Evolutionary conservation across 1,284 basidiomycete species (phyloP), one percentile per base, ranked within the genome.

Genomic region (Porphyrellus sp.): DNA sequence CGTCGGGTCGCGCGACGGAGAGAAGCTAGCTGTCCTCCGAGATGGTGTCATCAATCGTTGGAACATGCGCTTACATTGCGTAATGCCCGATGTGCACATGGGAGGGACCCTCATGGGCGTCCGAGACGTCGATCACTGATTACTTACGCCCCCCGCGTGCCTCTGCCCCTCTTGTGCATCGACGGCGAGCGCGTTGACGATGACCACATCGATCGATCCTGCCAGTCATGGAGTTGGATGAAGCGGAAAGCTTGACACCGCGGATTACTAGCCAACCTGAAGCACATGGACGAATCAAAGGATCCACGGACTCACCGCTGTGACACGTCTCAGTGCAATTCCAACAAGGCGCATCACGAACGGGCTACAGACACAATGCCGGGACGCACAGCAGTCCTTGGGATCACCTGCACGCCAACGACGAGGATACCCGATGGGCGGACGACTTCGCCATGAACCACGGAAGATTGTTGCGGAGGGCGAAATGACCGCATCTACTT

Each of bases 61-160:
- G 24, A 41, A 21, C n/a, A n/a, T 20, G 23, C 7, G 38, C 18
- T 15, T 40, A 27, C 13, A 40, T 43, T 30, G 52, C 25, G 34
- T 48, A 57, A 47, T 46, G 24, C 18, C 20, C 25, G 18, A 18
- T 12, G 23, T 13, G n/a, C n/a, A 3, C 15, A 30, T 21, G 40
- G 12, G 23, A 23, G 23, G 16, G 43, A 2, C 6, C 23, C 18
- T 15, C 38, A 18, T 5, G 21, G 20, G 31, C 25, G 7, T 28
- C 38, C 34, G 34, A 6, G 16, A 20, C 12, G 27, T 39, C 56
- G 39, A 55, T 44, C 41, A 44, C 56, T 44, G 39, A 55, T 44
- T 37, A 44, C 56, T 44, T 45, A 38, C 21, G 23, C 23, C 15
- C 16, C 25, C 21, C n/a, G 8, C 20, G 30, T 52, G 28, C 48